A percentile compares a stretch with the other conserved stretches of the same genome.
Conservation (phyloP, 495 filamentous ascomycete genomes). For the Tuber indicum region DNA sequence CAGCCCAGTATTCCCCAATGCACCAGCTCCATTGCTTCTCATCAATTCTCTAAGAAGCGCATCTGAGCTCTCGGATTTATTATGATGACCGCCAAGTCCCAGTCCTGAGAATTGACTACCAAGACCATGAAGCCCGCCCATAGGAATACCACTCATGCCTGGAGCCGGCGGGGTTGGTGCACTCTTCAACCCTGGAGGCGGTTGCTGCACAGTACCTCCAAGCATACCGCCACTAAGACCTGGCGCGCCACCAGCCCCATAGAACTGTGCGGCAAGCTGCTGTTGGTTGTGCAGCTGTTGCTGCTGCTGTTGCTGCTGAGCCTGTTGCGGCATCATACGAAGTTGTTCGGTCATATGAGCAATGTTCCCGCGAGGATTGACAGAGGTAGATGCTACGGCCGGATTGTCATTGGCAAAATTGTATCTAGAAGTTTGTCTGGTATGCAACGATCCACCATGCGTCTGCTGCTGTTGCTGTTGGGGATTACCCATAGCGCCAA, state of each 20-base stretch:
- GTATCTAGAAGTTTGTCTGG: constrained; percentile 79
- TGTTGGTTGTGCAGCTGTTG: constrained; percentile 52
- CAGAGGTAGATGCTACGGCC: constrained; percentile 52
- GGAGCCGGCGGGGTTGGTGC: constrained; percentile 72
- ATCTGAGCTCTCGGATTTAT: constrained; percentile 34
- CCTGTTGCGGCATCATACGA: constrained; percentile 73
- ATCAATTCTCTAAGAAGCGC: constrained; percentile 37
- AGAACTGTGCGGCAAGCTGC: constrained; percentile 57
- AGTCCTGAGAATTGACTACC: constrained; percentile 49
- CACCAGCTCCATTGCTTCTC: constrained; percentile 29
- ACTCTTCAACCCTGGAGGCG: constrained; percentile 91
- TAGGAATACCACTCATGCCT: constrained; percentile 42
- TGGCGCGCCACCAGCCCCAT: constrained; percentile 47
- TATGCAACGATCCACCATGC: constrained; percentile 46
- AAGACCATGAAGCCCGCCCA: constrained; percentile 61
- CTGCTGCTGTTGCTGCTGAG: constrained; percentile 46
- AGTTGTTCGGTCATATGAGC: constrained; percentile 84
- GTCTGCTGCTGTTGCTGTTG: constrained; percentile 31
- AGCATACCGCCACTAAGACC: constrained; percentile 29
- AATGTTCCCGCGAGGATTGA: constrained; percentile 76
- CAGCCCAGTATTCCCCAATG: constrained; percentile 26
- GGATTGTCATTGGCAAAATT: constrained; percentile 72
- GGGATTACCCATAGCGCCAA: constrained; percentile 31
- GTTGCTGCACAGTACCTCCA: constrained; percentile 63
- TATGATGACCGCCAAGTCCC: constrained; percentile 35